These are phyloP conservation scores for Diaporthe helianthi DNA, from an alignment of 2,329 filamentous ascomycete genomes.

Conservation along the genomic window DNA sequence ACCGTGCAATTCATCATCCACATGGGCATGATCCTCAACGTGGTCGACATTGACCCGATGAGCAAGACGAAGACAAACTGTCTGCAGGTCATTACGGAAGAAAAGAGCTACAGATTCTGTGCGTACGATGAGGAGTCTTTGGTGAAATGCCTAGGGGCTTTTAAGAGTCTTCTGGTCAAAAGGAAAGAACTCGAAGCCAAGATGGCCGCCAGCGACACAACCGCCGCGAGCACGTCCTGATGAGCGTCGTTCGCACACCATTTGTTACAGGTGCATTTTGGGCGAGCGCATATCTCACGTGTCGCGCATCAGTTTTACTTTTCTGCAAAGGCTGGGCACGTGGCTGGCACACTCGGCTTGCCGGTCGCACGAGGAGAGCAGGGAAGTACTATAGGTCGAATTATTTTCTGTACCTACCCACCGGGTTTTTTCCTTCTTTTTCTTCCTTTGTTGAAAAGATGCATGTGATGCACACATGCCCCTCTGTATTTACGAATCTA, in stretches of 20 bases:
- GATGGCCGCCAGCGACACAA: constrained; percentile 44
- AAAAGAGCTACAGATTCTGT: constrained; percentile 82
- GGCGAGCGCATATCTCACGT: constrained; percentile 12
- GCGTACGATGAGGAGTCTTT: constrained; percentile 82
- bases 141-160: constrained; percentile 83
- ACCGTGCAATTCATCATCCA: constrained; percentile 82
- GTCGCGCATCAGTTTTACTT: constrained; percentile 10
- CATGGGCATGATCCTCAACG: constrained; percentile 81
- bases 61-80: constrained; percentile 86
- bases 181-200: constrained; percentile 68
- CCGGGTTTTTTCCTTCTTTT: background rate
- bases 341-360: constrained; percentile 30
- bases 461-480: constrained; percentile 29
- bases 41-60: constrained; percentile 89
- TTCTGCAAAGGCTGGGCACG: constrained; percentile 20
- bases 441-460: constrained; percentile 12
- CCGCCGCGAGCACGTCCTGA: constrained; percentile 31
- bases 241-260: background rate
- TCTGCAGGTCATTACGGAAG: constrained; percentile 91
- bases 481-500: constrained; percentile 34
- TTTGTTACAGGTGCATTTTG: constrained; percentile 4
- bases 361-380: constrained; percentile 27
- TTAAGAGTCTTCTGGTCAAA: constrained; percentile 85
- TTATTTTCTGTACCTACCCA: constrained; percentile 28
- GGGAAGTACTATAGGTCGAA: constrained; percentile 25